Conservation (phyloP, 163 green algal genomes). For the Chlorella variabilis region DNA sequence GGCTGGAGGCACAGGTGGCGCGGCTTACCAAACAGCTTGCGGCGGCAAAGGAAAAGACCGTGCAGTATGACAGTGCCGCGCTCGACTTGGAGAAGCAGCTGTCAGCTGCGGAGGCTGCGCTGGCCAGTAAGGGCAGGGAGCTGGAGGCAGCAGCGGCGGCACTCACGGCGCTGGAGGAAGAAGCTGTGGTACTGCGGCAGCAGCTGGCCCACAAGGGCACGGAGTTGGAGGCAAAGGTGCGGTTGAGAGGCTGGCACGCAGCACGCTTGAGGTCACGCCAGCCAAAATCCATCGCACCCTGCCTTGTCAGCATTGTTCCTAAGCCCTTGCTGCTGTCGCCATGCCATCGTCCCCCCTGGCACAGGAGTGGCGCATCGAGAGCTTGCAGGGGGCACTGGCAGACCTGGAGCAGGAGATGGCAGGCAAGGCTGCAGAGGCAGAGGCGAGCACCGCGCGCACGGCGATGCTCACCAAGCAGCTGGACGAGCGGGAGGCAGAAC, state of each 20-base stretch:
- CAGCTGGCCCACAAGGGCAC: background rate
- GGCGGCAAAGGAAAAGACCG: background rate
- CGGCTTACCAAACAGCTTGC: background rate
- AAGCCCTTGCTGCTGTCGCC: too few species aligned
- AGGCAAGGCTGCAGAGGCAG: background rate
- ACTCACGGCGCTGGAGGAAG: background rate
- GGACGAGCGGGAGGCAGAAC: background rate
- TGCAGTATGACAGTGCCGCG: slow-evolving; percentile 2
- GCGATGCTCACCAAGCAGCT: background rate
- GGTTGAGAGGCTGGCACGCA: too few species aligned
- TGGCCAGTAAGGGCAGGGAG: slow-evolving; percentile 4
- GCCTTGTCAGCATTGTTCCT: too few species aligned
- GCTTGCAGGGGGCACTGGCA: slow-evolving; percentile 11
- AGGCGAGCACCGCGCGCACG: background rate
- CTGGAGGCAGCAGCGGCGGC: background rate
- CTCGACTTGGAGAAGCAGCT: slow-evolving; percentile 46
- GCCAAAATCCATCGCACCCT: too few species aligned
- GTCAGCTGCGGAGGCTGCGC: slow-evolving; percentile 29
- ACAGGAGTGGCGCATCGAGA: slow-evolving; percentile 37
- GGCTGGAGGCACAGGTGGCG: background rate
- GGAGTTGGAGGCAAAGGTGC: slow-evolving; percentile 24
- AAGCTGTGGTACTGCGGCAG: background rate
- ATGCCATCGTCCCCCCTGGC: too few species aligned
- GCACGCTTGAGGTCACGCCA: too few species aligned
- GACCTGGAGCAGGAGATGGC: slow-evolving; percentile 1